Percentiles rank a stretch among this genome's conserved stretches.
Evolutionary conservation across 352 stramenopile genomes (phyloP).

Genomic region (Nothophytophthora sp.): DNA sequence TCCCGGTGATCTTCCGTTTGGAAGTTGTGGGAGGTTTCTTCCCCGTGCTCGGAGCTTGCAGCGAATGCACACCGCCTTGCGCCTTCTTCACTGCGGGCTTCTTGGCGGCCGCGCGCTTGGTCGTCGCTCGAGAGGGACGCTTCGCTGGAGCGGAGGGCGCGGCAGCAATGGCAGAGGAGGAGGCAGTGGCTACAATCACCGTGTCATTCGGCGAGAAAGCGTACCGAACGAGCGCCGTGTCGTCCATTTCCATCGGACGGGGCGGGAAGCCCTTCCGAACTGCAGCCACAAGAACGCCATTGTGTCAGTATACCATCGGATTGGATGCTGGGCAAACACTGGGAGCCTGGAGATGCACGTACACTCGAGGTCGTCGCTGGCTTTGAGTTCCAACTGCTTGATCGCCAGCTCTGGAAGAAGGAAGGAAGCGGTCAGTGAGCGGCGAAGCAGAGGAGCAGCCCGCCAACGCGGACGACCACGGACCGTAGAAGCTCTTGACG

Average conservation of each 20-base stretch:
- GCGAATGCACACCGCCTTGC: slow-evolving; percentile 48
- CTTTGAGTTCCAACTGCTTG: slow-evolving; percentile 44
- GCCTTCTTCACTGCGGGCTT: slow-evolving; percentile 16
- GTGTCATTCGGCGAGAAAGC: slow-evolving; percentile 71
- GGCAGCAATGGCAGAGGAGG: slow-evolving; percentile 4
- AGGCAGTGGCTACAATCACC: slow-evolving; percentile 47
- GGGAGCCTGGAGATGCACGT: slow-evolving; percentile 12
- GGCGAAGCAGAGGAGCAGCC: background rate
- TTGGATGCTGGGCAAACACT: background rate
- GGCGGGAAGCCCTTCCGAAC: slow-evolving; percentile 76
- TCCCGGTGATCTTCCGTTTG: slow-evolving; percentile 48
- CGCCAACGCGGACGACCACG: slow-evolving; percentile 8
- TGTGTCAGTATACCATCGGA: background rate
- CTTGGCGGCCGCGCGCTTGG: slow-evolving; percentile 22
- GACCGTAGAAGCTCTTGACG: slow-evolving; percentile 56
- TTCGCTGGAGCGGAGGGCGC: slow-evolving; percentile 5
- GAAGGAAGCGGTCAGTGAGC: slow-evolving; percentile 3
- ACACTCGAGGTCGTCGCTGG: slow-evolving; percentile 51
- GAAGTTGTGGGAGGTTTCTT: slow-evolving; percentile 22
- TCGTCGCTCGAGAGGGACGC: slow-evolving; percentile 1
- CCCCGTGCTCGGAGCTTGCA: slow-evolving; percentile 22
- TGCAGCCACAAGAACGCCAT: slow-evolving; percentile 17
- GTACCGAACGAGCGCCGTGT: slow-evolving; percentile 39
- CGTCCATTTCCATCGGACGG: slow-evolving; percentile 34
- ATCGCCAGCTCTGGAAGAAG: slow-evolving; percentile 36